Conservation (phyloP, 2,329 filamentous ascomycete genomes). For the Botrytis sinoallii region DNA sequence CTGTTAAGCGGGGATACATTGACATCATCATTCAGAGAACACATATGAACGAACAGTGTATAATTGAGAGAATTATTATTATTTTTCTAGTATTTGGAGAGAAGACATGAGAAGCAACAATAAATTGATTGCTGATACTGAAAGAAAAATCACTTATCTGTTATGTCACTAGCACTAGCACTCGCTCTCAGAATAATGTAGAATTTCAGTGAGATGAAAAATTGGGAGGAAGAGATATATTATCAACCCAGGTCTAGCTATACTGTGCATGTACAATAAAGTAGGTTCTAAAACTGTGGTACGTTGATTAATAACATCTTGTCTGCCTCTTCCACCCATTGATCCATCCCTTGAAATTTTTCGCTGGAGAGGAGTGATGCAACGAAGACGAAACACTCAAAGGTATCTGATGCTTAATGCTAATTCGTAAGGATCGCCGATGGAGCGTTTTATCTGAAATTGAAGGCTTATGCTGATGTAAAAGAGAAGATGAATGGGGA, state of each 20-base stretch:
- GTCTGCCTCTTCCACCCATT: slow-evolving; percentile 3
- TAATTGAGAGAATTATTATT: background rate
- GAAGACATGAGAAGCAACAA: background rate
- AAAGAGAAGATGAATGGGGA: background rate
- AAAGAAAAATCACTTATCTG: slow-evolving; percentile 3
- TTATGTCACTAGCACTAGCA: slow-evolving; percentile 3
- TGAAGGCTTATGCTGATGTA: slow-evolving; percentile 14
- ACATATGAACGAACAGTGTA: background rate
- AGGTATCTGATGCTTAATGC: slow-evolving; percentile 17
- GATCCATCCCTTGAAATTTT: slow-evolving; percentile 5
- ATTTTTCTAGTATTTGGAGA: background rate
- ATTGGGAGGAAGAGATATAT: slow-evolving; percentile 12
- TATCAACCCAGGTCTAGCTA: slow-evolving; percentile 14
- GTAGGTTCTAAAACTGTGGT: background rate
- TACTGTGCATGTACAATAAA: slow-evolving; percentile 14
- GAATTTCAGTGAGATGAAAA: background rate
- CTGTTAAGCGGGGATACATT: background rate
- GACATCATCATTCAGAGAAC: slow-evolving; percentile 6
- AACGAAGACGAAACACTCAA: slow-evolving; percentile 3
- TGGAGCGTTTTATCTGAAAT: slow-evolving; percentile 8
- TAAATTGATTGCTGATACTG: background rate
- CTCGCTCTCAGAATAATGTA: background rate
- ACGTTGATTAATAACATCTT: slow-evolving; percentile 10
- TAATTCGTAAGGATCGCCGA: slow-evolving; percentile 1
- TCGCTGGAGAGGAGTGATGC: slow-evolving; percentile 17